Evolutionary conservation across 352 stramenopile species (phyloP), one percentile per base, ranked within the genome.

Genomic region (Pythium dissimile): DNA sequence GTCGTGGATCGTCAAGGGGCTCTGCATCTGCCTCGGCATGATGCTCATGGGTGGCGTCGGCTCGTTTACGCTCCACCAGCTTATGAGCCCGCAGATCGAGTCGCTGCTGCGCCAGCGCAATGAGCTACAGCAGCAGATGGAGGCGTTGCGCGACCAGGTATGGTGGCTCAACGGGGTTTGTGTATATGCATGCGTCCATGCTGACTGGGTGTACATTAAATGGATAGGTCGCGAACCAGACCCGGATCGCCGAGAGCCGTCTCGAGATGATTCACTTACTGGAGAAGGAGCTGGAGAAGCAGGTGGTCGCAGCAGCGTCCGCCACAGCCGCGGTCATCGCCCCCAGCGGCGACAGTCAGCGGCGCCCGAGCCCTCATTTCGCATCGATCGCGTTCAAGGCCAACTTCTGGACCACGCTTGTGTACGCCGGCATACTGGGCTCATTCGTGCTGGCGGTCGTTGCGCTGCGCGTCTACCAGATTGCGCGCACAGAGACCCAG

Each of bases 41-140:
- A 64, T 89, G 37, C 57, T 87, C 37, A 62, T 84, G 51, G 79
- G 79, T 34, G 65, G 66, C 35, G 77, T 86, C 38, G 80, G 78
- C 23, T 87, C 78, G 24, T 80, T 91, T 47, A 80, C 80, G 27
- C 71, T 91, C 30, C 80, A 81, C 23, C 80, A 91, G 59, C 79
- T 89, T 69, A 79, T 88, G 65, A 88, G 76, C 56, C 80, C 80
- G 9, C 74, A 91, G 66, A 88, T 88, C 46, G 78, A 88, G 48
- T 73, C 75, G 54, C 73, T 88, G 16, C 62, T 84, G 35, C 68
- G 73, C 35, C 70, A 91, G 61, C 76, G 78, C 32, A 74, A 75
- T 46, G 60, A 52, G 23, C 58, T 91, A n/a, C 77, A 83, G 54
- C 53, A 73, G n/a, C 62, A 83, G 10, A 68, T 88, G 16, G 67